Evolutionary conservation across 495 filamentous ascomycete species (phyloP), one percentile per base, ranked within the genome.

Genomic region (Penicillium pulvis): DNA sequence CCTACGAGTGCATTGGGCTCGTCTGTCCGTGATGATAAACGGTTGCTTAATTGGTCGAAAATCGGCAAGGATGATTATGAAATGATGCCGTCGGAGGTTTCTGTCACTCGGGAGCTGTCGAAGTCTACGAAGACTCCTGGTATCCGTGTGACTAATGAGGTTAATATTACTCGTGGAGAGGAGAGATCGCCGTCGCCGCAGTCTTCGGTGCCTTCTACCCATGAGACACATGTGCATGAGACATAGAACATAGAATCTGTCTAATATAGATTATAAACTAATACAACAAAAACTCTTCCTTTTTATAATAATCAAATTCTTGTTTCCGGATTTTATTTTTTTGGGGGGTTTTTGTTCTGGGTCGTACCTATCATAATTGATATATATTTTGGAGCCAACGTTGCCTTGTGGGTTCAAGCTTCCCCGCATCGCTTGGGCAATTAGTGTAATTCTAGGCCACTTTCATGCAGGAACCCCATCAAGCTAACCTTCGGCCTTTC

Each of bases 11-110:
- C 45, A 1, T 33, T 58, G 8, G 48, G 57, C 10, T 70, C 67
- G 2, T 31, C 36, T 3, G 56, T 54, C 10, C 57, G 62, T 3
- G 67, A 72, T 44, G 69, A 62, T 51, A 70, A 68, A 43, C 60
- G 60, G 17, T 43, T 72, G 20, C n/a, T 70, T 7, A 48, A 64
- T 9, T 72, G 67, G 65, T 68, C 67, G 2, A 64, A 63, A 14
- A 33, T 43, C 23, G 59, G 57, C 10, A 53, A 53, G 28, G 63
- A 68, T 48, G 64, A 68, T 51, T 70, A 72, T 54, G 69, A 72
- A 41, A 70, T 70, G 69, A 68, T 70, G 67, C 56, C 64, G 6
- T 63, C 67, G 16, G 64, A 71, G 36, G 51, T 65, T 16, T 70
- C 62, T 17, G 62, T 65, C 17, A 41, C 36, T n/a, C 58, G 54